A percentile compares a stretch with the other conserved stretches of the same genome.
phyloP scores from a whole-genome alignment of 108 stramenopile species.

The Parmales sp. region DNA sequence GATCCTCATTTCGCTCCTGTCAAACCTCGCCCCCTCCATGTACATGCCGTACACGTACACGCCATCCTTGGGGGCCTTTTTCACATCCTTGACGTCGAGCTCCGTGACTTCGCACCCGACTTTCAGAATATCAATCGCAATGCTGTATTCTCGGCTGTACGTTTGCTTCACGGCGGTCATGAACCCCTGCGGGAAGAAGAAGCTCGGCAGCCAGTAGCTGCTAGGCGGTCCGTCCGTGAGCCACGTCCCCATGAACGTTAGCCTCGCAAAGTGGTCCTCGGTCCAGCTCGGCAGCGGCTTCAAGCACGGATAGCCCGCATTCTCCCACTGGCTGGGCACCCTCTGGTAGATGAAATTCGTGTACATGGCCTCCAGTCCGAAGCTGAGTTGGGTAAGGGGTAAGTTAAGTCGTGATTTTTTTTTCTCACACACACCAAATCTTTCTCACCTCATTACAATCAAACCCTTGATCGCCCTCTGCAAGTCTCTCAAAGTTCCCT shows the following conservation, averaged over 20 bases:
- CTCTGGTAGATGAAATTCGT: slow-evolving; percentile 42
- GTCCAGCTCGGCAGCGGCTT: slow-evolving; percentile 46
- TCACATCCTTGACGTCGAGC: slow-evolving; percentile 8
- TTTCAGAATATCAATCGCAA: slow-evolving; percentile 45
- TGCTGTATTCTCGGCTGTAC: slow-evolving; percentile 41
- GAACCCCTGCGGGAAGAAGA: slow-evolving; percentile 61
- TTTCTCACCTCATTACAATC: slow-evolving; percentile 43
- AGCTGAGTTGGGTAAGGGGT: too few relatives aligned
- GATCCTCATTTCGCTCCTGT: slow-evolving; percentile 18
- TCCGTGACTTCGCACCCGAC: slow-evolving; percentile 39
- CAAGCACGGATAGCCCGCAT: slow-evolving; percentile 39
- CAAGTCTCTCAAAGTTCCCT: slow-evolving; percentile 22
- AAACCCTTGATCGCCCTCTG: slow-evolving; percentile 46
- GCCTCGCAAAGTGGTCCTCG: slow-evolving; percentile 29
- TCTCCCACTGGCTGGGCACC: slow-evolving; percentile 41
- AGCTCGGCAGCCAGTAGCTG: slow-evolving; percentile 46
- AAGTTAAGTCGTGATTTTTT: too few relatives aligned
- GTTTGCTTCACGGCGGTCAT: slow-evolving; percentile 50
- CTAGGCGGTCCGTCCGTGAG: slow-evolving; percentile 23
- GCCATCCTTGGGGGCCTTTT: slow-evolving; percentile 28
- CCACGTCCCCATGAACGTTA: slow-evolving; percentile 40
- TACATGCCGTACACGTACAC: slow-evolving; percentile 46
- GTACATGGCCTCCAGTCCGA: slow-evolving; percentile 39
- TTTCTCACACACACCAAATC: too few relatives aligned
- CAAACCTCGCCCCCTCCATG: slow-evolving; percentile 53